phyloP scores from a whole-genome alignment of 1,139 yeast genomes.

The Wickerhamomyces sp. region DNA sequence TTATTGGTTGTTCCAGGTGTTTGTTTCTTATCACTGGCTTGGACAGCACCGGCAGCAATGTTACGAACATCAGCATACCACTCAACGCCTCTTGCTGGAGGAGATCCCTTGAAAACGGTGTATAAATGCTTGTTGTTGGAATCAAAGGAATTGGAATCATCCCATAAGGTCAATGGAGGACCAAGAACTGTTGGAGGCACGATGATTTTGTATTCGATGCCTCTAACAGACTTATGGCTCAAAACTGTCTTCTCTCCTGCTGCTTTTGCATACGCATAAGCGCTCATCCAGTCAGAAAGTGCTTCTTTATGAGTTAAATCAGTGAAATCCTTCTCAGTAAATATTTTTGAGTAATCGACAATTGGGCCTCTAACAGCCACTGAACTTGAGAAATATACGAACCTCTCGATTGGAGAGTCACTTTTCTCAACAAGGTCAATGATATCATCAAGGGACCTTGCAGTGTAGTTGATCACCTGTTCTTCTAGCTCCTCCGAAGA shows the following conservation, averaged over 20 bases:
- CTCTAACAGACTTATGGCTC: slow-evolving; percentile 25
- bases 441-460: slow-evolving; percentile 41
- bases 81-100: slow-evolving; percentile 5
- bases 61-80: slow-evolving; percentile 10
- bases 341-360: slow-evolving; percentile 4
- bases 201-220: slow-evolving; percentile 7
- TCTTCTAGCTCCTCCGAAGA: slow-evolving; percentile 20
- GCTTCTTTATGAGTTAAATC: slow-evolving; percentile 4
- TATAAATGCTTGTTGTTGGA: slow-evolving; percentile 3
- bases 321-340: slow-evolving; percentile 38
- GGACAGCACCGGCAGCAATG: slow-evolving; percentile 7
- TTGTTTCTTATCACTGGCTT: slow-evolving; percentile 5
- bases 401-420: slow-evolving; percentile 44
- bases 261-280: slow-evolving; percentile 44
- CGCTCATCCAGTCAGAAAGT: slow-evolving; percentile 28
- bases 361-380: slow-evolving; percentile 38
- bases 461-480: slow-evolving; percentile 42
- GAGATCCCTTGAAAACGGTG: slow-evolving; percentile 3
- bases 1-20: slow-evolving; percentile 5
- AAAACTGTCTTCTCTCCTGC: slow-evolving; percentile 51
- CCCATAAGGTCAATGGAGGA: slow-evolving; percentile 4
- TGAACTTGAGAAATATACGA: slow-evolving; percentile 50
- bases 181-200: slow-evolving; percentile 12
- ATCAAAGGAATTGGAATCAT: not conserved
- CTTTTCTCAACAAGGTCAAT: slow-evolving; percentile 36